These are phyloP conservation scores for Sphaerostilbella broomeana DNA, from an alignment of 2,329 filamentous ascomycete species.

Conservation along the genomic window DNA sequence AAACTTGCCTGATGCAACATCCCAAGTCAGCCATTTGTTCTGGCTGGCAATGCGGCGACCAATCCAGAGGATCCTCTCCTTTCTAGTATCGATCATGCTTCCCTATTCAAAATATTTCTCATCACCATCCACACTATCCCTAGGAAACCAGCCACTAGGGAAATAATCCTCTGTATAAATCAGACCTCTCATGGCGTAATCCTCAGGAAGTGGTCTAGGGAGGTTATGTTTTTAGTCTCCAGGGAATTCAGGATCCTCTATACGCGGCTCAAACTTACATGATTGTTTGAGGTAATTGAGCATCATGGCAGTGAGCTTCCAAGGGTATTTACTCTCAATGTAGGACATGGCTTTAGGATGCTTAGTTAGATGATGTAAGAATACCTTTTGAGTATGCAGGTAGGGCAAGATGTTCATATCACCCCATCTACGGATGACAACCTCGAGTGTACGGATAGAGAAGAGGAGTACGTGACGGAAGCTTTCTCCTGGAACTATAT, in stretches of 20 bases:
- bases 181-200: slow-evolving; percentile 59
- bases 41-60: slow-evolving; percentile 40
- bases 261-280: slow-evolving; percentile 25
- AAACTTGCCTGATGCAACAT: slow-evolving; percentile 33
- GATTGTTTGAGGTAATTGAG: slow-evolving; percentile 30
- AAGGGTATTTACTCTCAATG: slow-evolving; percentile 43
- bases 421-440: slow-evolving; percentile 44
- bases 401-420: slow-evolving; percentile 56
- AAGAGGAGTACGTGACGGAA: slow-evolving; percentile 34
- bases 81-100: slow-evolving; percentile 50
- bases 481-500: slow-evolving; percentile 15
- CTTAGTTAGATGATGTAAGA: slow-evolving; percentile 41
- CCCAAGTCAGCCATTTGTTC: slow-evolving; percentile 41
- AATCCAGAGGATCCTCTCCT: slow-evolving; percentile 53
- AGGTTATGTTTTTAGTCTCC: slow-evolving; percentile 34
- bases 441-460: slow-evolving; percentile 35
- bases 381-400: slow-evolving; percentile 55
- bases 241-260: slow-evolving; percentile 42
- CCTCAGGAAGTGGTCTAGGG: slow-evolving; percentile 57
- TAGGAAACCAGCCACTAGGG: slow-evolving; percentile 51
- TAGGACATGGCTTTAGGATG: slow-evolving; percentile 35
- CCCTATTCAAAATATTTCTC: slow-evolving; percentile 58
- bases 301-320: slow-evolving; percentile 36
- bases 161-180: slow-evolving; percentile 54
- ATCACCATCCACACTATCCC: slow-evolving; percentile 57